Evolutionary conservation across 495 filamentous ascomycete species (phyloP), one percentile per base, ranked within the genome.

Genomic region (Penicillium silybi): DNA sequence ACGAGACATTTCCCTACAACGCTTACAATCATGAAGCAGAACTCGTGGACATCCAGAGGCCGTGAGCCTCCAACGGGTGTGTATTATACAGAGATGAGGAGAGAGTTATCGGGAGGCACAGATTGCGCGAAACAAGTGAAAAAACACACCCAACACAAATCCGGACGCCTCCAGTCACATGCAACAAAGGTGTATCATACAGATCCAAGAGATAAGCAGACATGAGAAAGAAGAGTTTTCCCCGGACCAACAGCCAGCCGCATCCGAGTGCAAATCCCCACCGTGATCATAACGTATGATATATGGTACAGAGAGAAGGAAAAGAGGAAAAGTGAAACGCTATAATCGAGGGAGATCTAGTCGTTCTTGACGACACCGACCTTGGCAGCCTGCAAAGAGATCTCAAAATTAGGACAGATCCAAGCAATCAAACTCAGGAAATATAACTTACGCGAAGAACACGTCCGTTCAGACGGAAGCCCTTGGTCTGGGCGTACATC

Each of bases 401-500:
- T 46, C 43, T 40, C 38, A 48, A 39, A 47, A 54, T 61, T 52
- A 69, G 15, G 39, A 56, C 15, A 35, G 38, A 16, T 15, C 6
- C 10, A 7, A 40, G 26, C 15, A 35, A 35, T 16, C 1, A 3
- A 40, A 26, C 17, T 22, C 19, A n/a, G 20, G 20, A 18, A 32
- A 4, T 3, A 39, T 29, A 37, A 75, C 82, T 60, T 61, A 86
- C 85, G 68, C 93, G 82, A 53, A 98, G 71, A 43, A 96, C 79
- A 58, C 93, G 76, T 52, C 93, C 93, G 68, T 98, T 97, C 45
- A 97, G 77, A 61, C 78, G 77, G 74, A 93, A 98, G 38, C 93
- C 93, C 78, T 96, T 97, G 78, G 89, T 88, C 80, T 96, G 91
- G 26, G 87, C 88, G 67, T 86, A 84, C 73, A 97, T 92, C 53